Conservation (phyloP, 768 basidiomycete genomes). For the Chalciporus piperatus region DNA sequence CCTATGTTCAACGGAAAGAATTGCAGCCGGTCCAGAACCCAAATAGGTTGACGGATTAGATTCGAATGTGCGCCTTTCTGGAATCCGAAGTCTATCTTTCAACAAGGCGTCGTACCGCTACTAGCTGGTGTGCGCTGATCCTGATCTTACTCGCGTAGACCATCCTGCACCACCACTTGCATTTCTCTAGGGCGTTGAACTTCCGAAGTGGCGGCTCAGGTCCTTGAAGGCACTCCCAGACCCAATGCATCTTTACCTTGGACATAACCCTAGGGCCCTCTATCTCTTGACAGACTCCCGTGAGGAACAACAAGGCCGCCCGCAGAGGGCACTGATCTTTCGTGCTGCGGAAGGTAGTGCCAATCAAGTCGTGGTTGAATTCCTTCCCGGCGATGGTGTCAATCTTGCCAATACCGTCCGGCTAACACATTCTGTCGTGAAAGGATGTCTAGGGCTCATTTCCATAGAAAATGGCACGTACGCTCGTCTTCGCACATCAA, state of each 20-base stretch:
- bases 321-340: slow-evolving; percentile 66
- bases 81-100: too few relatives aligned
- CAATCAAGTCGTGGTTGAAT: slow-evolving; percentile 81
- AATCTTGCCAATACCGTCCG: slow-evolving; percentile 62
- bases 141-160: not conserved
- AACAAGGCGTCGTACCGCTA: too few relatives aligned
- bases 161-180: not conserved
- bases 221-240: not conserved
- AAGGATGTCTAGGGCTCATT: slow-evolving; percentile 84
- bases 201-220: not conserved
- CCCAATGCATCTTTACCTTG: slow-evolving; percentile 77
- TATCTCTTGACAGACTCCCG: slow-evolving; percentile 70
- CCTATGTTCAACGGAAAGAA: too few relatives aligned
- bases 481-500: slow-evolving; percentile 1
- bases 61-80: too few relatives aligned
- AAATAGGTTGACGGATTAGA: too few relatives aligned
- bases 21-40: too few relatives aligned
- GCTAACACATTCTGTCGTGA: slow-evolving; percentile 67
- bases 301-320: slow-evolving; percentile 60
- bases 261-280: slow-evolving; percentile 63
- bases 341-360: slow-evolving; percentile 53
- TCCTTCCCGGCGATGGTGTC: slow-evolving; percentile 69
- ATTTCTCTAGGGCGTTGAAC: not conserved
- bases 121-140: too few relatives aligned
- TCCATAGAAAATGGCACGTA: slow-evolving; percentile 64